A percentile compares a stretch with the other conserved stretches of the same genome.
These are phyloP conservation scores for Colletotrichum eleusines DNA, from an alignment of 2,329 filamentous ascomycete genomes.

Conservation along the genomic window DNA sequence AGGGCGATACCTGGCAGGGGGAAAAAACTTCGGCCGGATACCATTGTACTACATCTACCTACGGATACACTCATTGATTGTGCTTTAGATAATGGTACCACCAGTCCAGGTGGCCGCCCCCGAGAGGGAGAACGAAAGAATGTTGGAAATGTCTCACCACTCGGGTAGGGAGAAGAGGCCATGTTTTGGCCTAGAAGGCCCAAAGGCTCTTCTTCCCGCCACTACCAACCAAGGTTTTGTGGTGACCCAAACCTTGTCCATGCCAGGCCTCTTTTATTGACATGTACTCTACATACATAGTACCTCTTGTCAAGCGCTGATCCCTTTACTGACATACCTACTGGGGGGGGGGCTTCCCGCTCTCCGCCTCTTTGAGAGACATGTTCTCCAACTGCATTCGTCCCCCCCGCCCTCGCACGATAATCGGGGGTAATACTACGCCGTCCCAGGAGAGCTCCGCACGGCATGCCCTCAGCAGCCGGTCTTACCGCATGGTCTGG, in stretches of 20 bases:
- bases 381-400: background rate
- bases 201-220: background rate
- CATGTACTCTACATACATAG: no score
- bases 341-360: no score
- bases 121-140: background rate
- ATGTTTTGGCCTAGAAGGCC: background rate
- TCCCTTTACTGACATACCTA: no score
- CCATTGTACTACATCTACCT: no score
- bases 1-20: no score
- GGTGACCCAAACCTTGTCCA: background rate
- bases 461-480: slow-evolving; percentile 15
- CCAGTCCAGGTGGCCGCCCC: background rate
- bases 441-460: slow-evolving; percentile 4
- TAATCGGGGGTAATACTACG: background rate
- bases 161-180: slow-evolving; percentile 1
- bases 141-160: background rate
- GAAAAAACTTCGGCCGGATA: no score
- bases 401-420: background rate
- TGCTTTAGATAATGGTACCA: background rate
- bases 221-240: no score
- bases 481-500: slow-evolving; percentile 21
- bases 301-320: background rate
- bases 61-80: no score
- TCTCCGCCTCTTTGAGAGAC: no score
- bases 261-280: background rate